Evolutionary conservation across 805 yeast species (phyloP).

Genomic region (Yarrowia sp.): DNA sequence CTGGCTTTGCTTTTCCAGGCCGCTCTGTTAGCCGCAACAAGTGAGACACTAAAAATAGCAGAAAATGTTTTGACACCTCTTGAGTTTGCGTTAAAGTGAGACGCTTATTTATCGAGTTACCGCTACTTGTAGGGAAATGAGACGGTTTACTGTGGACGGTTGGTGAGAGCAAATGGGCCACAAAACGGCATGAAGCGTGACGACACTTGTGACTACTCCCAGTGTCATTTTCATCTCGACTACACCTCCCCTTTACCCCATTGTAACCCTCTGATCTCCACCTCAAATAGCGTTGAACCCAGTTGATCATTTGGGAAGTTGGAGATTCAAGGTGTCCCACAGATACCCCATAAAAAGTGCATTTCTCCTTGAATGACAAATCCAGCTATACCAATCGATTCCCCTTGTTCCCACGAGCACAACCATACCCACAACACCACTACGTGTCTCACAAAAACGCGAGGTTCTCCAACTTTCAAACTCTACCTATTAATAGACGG

Average conservation of each 20-base stretch:
- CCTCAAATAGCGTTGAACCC: slow-evolving; percentile 19
- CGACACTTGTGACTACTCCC: too few relatives aligned
- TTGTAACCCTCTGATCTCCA: background rate
- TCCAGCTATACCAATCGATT: background rate
- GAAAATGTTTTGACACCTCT: background rate
- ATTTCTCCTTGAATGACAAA: background rate
- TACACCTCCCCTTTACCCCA: too few relatives aligned
- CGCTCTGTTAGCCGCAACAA: slow-evolving; percentile 26
- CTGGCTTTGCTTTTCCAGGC: background rate
- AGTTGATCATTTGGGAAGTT: background rate
- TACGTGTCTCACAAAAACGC: background rate
- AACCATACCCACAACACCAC: background rate
- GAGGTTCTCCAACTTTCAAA: background rate
- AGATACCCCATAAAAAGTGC: background rate
- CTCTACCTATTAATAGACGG: slow-evolving; percentile 27
- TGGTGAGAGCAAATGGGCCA: background rate
- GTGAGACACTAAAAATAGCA: slow-evolving; percentile 22
- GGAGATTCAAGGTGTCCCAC: background rate
- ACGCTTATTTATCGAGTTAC: background rate
- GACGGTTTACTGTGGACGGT: background rate
- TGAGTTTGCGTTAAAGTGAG: background rate
- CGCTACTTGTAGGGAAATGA: too few relatives aligned
- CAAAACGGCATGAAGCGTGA: too few relatives aligned
- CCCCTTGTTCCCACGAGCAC: background rate
- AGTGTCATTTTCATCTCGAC: too few relatives aligned